Base-by-base conservation (phyloP, 139 green algal genomes). In the Choricystis sp. region DNA sequence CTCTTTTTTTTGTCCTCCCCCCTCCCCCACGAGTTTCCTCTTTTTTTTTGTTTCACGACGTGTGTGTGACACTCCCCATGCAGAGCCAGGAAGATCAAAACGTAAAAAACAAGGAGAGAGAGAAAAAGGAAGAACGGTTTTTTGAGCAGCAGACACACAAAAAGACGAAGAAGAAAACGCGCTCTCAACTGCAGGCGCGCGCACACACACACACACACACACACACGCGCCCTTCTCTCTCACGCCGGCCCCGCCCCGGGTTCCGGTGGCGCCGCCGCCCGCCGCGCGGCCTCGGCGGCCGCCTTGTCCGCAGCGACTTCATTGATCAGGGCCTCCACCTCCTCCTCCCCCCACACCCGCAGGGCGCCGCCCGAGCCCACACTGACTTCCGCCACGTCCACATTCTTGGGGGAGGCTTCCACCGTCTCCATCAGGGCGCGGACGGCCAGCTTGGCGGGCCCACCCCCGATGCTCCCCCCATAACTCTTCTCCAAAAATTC, bases 401-500 rank as follows among this genome's bases (percentile, higher is more conserved):
- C 78, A 69, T 72, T 86, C 69, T 83, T 81, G 72, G 74, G 81
- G 63, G 74, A 71, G 20, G 80, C 79, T 67, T 90, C 83, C 57
- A 90, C 80, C 16, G 81, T 86, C 82, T 99, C 93, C 67, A 89
- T 89, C 16, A 99, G 73, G 24, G 93, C 87, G 2, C 78, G 77
- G 26, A 98, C 77, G 14, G 88, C 83, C 65, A 97, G 80, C 80
- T 96, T 97, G 59, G 96, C 64, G 1, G 90, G 88, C 26, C 86
- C 87, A 21, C 76, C 63, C 20, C 86, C 88, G 1, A 58, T 74
- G 3, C 72, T 86, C 62, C 94, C 84, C 27, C 73, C 70, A 31
- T 91, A 97, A 67, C 95, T 80, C 87, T 97, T 98, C 77, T 99
- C 94, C 62, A 99, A 74, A 70, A 87, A 99, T 77, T 99, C 94